Conservation (phyloP, 2,329 filamentous ascomycete genomes). For the Aureobasidium pullulans region DNA sequence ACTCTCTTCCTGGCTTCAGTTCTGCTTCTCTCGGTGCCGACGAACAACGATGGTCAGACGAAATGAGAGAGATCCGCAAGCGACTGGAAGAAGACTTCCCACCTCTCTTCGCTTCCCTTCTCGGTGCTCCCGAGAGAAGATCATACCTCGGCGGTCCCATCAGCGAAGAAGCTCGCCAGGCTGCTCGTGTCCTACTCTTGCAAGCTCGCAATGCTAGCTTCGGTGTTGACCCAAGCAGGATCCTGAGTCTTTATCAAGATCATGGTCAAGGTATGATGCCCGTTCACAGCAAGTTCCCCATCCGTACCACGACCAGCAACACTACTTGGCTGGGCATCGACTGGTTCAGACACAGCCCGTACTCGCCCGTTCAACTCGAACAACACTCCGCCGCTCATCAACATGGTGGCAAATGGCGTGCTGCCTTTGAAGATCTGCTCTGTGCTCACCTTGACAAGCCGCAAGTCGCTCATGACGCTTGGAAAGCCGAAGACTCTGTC, state of each 20-base stretch:
- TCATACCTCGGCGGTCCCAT: conserved; percentile 15
- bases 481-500: conserved; percentile 10
- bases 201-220: conserved; percentile 22
- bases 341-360: conserved; percentile 38
- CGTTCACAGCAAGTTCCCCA: conserved; percentile 11
- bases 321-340: conserved; percentile 27
- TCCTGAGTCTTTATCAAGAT: conserved; percentile 24
- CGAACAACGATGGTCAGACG: conserved; percentile 19
- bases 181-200: conserved; percentile 19
- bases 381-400: conserved; percentile 31
- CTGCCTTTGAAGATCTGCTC: conserved; percentile 54
- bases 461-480: conserved; percentile 14
- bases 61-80: conserved; percentile 18
- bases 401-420: conserved; percentile 42
- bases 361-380: conserved; percentile 50
- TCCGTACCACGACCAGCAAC: conserved; percentile 18
- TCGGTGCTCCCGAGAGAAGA: background rate
- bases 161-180: conserved; percentile 17
- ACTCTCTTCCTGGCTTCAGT: conserved; percentile 41
- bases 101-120: conserved; percentile 20
- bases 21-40: background rate
- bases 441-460: conserved; percentile 32
- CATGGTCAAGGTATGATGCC: conserved; percentile 13
- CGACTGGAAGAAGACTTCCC: conserved; percentile 22
- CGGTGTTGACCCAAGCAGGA: conserved; percentile 19